Base-by-base conservation (phyloP, 371 early-diverging fungal genomes). In the Apophysomyces ossiformis region DNA sequence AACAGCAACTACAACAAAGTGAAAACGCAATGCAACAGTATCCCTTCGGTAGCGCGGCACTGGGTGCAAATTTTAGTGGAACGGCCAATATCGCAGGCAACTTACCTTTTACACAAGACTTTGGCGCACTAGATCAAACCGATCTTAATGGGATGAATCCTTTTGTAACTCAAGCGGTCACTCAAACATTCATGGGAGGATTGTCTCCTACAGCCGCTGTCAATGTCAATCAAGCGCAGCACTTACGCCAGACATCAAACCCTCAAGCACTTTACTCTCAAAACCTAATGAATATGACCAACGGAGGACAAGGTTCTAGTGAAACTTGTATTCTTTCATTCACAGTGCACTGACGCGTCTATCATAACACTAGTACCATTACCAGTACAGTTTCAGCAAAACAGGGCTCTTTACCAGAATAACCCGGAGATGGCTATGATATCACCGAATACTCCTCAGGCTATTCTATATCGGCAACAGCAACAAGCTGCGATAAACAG, bases 381-480 rank as follows among this genome's bases (percentile, higher is more conserved):
- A 61, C 32, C 41, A 35, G 26, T 57, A 43, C 73, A 46, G 38
- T 74, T 71, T 39, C 68, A 69, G 32, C 76, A 79, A 50, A 74
- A 76, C 18, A 69, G 75, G 67, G 69, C 65, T 16, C 57, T 79
- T 61, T 76, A 71, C 61, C 70, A 67, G 58, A 59, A 61, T 26
- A 66, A 54, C 60, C 66, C 66, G 18, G 67, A 58, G 21, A 50
- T 50, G 54, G 54, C 54, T 7, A 75, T 76, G 65, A 71, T 76
- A 69, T 61, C 69, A 16, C 67, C 70, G 3, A 75, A 73, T 18
- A 71, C 76, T 9, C 80, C 80, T 26, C 80, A 79, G 63, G 69
- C 71, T 5, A 57, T 79, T 3, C 37, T 79, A 58, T 71, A 70
- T 47, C 80, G 77, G 60, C 79, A 76, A 37, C 78, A 78, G 46